phyloP scores from a whole-genome alignment of 148 eudicot genomes.

The Drosera capensis region DNA sequence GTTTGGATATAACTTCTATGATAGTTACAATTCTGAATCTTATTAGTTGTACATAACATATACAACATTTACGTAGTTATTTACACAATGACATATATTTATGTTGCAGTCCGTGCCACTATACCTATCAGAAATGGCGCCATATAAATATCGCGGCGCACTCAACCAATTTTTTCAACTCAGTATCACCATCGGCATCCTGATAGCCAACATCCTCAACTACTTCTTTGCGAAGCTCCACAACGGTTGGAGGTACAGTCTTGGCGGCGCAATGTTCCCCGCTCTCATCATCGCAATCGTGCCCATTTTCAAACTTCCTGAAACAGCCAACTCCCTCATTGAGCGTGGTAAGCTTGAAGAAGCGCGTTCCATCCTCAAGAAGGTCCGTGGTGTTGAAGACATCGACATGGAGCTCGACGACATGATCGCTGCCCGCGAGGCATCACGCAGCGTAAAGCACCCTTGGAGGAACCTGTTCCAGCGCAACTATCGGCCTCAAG shows the following conservation, averaged over 20 bases:
- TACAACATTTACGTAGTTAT: too few species aligned
- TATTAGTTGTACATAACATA: too few species aligned
- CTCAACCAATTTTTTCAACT: not conserved
- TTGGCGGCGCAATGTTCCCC: not conserved
- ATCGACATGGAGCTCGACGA: not conserved
- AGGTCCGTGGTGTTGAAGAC: not conserved
- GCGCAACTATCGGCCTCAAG: not conserved
- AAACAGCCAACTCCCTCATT: too few species aligned
- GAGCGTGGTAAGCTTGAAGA: too few species aligned
- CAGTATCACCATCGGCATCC: not conserved
- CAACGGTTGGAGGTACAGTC: not conserved
- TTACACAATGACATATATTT: too few species aligned
- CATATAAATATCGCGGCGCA: not conserved
- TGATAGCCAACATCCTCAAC: not conserved
- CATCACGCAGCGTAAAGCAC: not conserved
- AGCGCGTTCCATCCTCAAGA: not conserved
- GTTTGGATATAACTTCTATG: too few species aligned
- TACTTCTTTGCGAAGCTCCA: not conserved
- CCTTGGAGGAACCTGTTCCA: not conserved
- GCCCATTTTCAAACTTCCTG: not conserved
- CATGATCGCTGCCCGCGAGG: not conserved
- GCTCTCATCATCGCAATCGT: not conserved
- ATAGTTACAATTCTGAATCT: too few species aligned
- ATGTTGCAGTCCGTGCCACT: not conserved
- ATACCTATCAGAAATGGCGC: not conserved